A percentile compares a stretch with the other conserved stretches of the same genome.
These are phyloP conservation scores for Acarospora socialis DNA, from an alignment of 2,329 filamentous ascomycete genomes.

Conservation along the genomic window DNA sequence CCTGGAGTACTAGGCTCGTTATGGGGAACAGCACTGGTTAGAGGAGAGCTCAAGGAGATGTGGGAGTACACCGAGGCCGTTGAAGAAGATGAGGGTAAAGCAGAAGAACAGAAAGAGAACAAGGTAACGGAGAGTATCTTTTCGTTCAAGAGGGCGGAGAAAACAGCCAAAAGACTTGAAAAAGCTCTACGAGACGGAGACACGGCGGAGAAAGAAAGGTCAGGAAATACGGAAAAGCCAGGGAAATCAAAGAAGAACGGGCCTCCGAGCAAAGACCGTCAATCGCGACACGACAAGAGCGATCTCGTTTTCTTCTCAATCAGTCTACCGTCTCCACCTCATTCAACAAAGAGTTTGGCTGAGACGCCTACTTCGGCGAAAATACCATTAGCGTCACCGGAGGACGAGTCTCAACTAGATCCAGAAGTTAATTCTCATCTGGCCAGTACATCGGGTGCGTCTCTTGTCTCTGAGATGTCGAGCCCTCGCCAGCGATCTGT, in stretches of 20 bases:
- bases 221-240: too few relatives aligned
- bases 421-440: too few relatives aligned
- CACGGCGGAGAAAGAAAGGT: slow-evolving; percentile 1
- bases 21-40: slow-evolving; percentile 57
- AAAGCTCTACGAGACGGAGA: background rate
- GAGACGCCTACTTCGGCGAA: too few relatives aligned
- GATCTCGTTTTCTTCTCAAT: slow-evolving; percentile 11
- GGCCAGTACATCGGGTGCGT: too few relatives aligned
- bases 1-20: slow-evolving; percentile 64
- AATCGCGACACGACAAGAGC: background rate
- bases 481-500: too few relatives aligned
- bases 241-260: too few relatives aligned
- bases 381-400: too few relatives aligned
- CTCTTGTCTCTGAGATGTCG: too few relatives aligned
- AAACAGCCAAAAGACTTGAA: slow-evolving; percentile 1
- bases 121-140: slow-evolving; percentile 8
- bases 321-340: background rate
- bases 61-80: slow-evolving; percentile 65
- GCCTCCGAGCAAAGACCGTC: too few relatives aligned
- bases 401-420: too few relatives aligned
- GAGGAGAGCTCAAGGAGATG: slow-evolving; percentile 61
- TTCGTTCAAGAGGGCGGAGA: background rate
- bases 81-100: slow-evolving; percentile 35
- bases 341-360: background rate
- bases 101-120: slow-evolving; percentile 27